Evolutionary conservation across 139 green algal species (phyloP), one percentile per base, ranked within the genome.

Genomic region (Gonium pectorale): DNA sequence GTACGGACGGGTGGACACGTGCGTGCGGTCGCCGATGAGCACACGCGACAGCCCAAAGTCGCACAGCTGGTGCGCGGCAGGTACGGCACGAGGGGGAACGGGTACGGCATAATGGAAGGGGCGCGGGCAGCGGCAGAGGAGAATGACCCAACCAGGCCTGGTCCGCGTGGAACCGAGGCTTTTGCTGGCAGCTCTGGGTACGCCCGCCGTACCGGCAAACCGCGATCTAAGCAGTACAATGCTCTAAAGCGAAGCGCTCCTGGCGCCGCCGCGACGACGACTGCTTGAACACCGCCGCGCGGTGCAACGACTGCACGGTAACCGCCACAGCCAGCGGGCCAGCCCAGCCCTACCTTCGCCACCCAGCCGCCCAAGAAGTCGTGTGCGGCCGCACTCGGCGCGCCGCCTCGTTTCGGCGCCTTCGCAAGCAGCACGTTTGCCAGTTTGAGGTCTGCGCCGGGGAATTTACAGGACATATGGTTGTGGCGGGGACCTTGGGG

Each of bases 1-100:
- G 62, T 66, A 64, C 19, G 77, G 77, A 0, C 62, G 77, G 3
- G 77, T 83, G 43, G 77, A 83, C 29, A 83, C 77, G 77, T 83
- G 77, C 2, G 77, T 83, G 43, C 62, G 77, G 54, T 63, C 77
- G 77, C 22, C 31, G 2, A 62, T 73, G 0, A 83, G 62, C 17
- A 83, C 77, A 3, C 77, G 77, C 4, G n/a, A 41, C 33, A 83
- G 43, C 4, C 77, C 77, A 21, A 83, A 83, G 62, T 83, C 77
- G 43, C 77, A 83, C 6, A 83, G 29, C 77, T 83, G 77, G 2
- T 8, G 44, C 8, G 51, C 22, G n/a, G 17, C 3, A 31, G 49
- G 22, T 13, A 26, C 19, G 13, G 2, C 19, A 31, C 3, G n/a
- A 22, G 70, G 17, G 70, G n/a, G n/a, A n/a, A n/a, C n/a, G n/a